Base-by-base conservation (phyloP, 352 stramenopile genomes). In the Phytophthora kernoviae region DNA sequence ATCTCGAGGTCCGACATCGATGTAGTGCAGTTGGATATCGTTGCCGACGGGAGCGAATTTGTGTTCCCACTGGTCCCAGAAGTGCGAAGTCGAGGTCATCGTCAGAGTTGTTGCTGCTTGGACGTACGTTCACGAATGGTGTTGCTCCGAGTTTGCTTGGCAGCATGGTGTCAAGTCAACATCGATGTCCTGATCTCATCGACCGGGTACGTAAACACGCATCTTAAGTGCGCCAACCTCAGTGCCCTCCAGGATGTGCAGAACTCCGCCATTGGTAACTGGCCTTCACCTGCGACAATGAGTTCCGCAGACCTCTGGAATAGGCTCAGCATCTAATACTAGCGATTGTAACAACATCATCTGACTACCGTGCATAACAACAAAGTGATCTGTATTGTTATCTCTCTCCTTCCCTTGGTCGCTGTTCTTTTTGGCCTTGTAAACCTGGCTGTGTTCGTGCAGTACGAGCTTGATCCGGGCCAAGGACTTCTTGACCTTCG, bases 401-500 rank as follows among this genome's bases (percentile, higher is more conserved):
- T n/a, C 24, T 30, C 24, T 30, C 24, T 30, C 24, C n/a, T n/a
- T 6, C 24, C 3, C 24, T 30, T 30, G n/a, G n/a, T n/a, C n/a
- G n/a, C n/a, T 3, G 24, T 30, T 30, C 59, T 84, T 90, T 51
- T 81, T 94, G n/a, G 69, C 76, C 65, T 90, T 62, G 75, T 84
- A 89, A 30, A 94, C 80, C 12, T 79, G 30, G 59, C 84, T 94
- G 57, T 86, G 83, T 67, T 96, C 88, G 59, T 91, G 81, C 36
- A 96, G 70, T 47, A 96, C 83, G 30, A 92, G 59, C 77, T 96
- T 96, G 53, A 96, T 81, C 26, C 88, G 78, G 33, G 88, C 85
- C 88, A 96, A 95, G 36, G 82, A 91, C 52, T 91, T 93, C 66
- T 91, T 85, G 17, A 96, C 87, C 80, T 91, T 91, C 24, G 68